Evolutionary conservation across 78 protist genomes (phyloP), one percentile per base, ranked within the genome.

Genomic region (Creolimax fragrantissima): DNA sequence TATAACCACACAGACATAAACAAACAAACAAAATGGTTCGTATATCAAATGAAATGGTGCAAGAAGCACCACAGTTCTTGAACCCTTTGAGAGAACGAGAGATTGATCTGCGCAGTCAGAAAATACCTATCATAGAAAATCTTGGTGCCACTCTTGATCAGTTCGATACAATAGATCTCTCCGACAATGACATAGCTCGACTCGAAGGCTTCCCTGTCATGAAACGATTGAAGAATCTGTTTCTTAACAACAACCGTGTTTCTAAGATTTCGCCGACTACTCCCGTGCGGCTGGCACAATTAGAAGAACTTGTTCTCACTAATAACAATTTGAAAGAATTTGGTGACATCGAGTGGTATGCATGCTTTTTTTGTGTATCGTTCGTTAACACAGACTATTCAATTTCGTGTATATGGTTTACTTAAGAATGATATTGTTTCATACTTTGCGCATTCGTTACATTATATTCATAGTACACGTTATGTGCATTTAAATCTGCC

Each of bases 81-180:
- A 96, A 96, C 92, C 93, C 97, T 7, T 90, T 95, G 44, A 93
- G 90, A 43, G 97, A 96, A 66, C 89, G 97, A 41, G 98, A 96
- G 85, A 4, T 96, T 17, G 95, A 95, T 67, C 84, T 96, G 43
- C 92, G 98, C 24, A 96, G 95, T 93, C 92, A 94, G 90, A 94
- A 93, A 92, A 97, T 97, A 42, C 92, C 97, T 5, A 93, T 88
- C 39, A 92, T 97, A 35, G 98, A 97, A 85, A 97, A 97, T 90
- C 41, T 96, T 35, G 97, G 97, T 3, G 97, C 96, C 24, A 95
- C 97, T 35, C 93, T 95, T 90, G 96, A 97, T 86, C 96, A 94
- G 83, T 97, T 96, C 74, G 97, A 96, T 90, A 47, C 97, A 3
- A 95, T 97, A 66, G 99, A 97, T 91, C 93, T 97, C 42, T 92